phyloP scores from a whole-genome alignment of 2,329 filamentous ascomycete species.

The Fusarium sacchari region DNA sequence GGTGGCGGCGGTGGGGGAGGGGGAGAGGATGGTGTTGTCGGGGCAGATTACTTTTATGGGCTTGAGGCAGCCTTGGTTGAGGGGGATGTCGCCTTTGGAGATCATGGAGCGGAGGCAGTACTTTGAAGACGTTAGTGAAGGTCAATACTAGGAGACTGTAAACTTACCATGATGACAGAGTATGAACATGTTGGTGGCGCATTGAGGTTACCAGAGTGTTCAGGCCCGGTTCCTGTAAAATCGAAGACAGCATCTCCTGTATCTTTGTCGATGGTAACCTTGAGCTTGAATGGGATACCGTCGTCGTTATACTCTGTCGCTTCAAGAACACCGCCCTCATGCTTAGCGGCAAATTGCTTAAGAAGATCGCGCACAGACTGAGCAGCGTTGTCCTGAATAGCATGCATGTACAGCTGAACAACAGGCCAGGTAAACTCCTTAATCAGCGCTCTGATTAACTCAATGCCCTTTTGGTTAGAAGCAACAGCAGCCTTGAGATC shows the following conservation, averaged over 20 bases:
- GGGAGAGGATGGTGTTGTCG: constrained; percentile 48
- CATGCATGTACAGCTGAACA: constrained; percentile 85
- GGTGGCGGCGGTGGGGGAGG: constrained; percentile 45
- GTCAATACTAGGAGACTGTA: background rate
- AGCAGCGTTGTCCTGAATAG: constrained; percentile 84
- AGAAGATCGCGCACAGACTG: constrained; percentile 78
- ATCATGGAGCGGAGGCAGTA: constrained; percentile 49
- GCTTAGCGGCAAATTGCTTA: constrained; percentile 74
- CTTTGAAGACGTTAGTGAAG: background rate
- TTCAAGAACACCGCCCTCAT: constrained; percentile 75
- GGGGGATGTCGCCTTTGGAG: constrained; percentile 45
- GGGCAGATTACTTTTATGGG: constrained; percentile 45
- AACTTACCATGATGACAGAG: constrained; percentile 45
- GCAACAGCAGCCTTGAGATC: constrained; percentile 89
- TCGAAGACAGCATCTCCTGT: constrained; percentile 79
- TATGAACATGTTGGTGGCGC: constrained; percentile 44
- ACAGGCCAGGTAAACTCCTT: constrained; percentile 80
- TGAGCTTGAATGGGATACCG: constrained; percentile 79
- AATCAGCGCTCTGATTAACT: constrained; percentile 77
- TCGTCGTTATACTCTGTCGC: constrained; percentile 89
- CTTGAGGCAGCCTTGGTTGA: constrained; percentile 61
- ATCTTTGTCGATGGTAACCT: constrained; percentile 77
- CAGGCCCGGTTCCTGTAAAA: constrained; percentile 45
- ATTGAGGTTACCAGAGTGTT: constrained; percentile 47
- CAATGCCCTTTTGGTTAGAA: constrained; percentile 86